A percentile compares a stretch with the other conserved stretches of the same genome.
phyloP scores from a whole-genome alignment of 768 basidiomycete species.

The Podaxis sp. region DNA sequence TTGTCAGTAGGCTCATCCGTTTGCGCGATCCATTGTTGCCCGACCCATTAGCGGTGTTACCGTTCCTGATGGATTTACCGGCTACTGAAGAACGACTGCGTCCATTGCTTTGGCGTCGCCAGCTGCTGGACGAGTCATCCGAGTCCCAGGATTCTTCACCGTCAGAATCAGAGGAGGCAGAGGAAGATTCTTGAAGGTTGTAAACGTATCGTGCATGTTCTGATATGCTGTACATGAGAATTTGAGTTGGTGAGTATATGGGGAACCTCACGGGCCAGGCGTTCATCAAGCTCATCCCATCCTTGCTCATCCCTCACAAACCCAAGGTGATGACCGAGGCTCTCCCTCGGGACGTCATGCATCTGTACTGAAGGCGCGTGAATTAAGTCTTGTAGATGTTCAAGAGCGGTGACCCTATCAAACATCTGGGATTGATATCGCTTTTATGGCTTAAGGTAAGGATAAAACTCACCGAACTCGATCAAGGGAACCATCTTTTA shows the following conservation, averaged over 20 bases:
- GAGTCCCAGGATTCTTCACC: constrained; percentile 52
- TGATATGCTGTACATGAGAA: constrained; percentile 19
- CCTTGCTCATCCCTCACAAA: constrained; percentile 47
- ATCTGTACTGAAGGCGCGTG: constrained; percentile 82
- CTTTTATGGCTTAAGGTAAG: background rate
- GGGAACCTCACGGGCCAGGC: constrained; percentile 61
- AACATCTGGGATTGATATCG: background rate
- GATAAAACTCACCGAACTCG: constrained; percentile 57
- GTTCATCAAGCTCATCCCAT: constrained; percentile 60
- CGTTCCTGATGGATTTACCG: constrained; percentile 6
- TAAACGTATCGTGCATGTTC: constrained; percentile 69
- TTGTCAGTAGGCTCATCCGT: constrained; percentile 68
- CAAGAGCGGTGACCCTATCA: constrained; percentile 31
- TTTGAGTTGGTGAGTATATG: background rate
- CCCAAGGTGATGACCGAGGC: constrained; percentile 58
- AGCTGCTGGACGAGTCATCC: constrained; percentile 37
- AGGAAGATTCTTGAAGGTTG: constrained; percentile 46
- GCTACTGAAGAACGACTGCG: constrained; percentile 13
- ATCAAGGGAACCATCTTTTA: constrained; percentile 75
- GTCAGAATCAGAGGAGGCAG: constrained; percentile 21
- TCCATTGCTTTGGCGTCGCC: constrained; percentile 14
- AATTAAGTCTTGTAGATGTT: constrained; percentile 40
- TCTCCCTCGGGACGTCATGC: constrained; percentile 77
- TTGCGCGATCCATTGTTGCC: constrained; percentile 26
- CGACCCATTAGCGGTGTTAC: constrained; percentile 17